phyloP scores from a whole-genome alignment of 306 rosid species.

The Sindora glabra region DNA sequence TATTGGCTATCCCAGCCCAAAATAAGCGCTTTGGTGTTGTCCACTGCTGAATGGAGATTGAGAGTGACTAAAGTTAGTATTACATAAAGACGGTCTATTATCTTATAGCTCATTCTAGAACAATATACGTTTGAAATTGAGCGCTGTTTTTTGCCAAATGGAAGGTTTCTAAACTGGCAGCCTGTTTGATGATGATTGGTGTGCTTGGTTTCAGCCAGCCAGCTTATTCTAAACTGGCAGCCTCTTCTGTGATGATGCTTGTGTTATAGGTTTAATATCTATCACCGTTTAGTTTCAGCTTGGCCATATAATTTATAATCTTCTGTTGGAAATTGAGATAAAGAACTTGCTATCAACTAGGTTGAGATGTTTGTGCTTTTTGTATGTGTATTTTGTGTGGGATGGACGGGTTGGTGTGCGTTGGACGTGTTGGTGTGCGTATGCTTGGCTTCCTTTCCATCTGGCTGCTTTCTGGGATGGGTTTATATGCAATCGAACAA shows the following conservation, averaged over 20 bases:
- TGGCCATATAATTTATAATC: constrained; percentile 11
- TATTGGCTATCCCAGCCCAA: background rate
- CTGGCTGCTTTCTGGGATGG: constrained; percentile 74
- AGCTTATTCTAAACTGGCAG: background rate
- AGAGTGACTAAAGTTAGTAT: too few relatives aligned
- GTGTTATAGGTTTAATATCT: too few relatives aligned
- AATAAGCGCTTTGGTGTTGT: too few relatives aligned
- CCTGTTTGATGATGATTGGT: too few relatives aligned
- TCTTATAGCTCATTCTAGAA: too few relatives aligned
- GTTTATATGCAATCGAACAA: constrained; percentile 73
- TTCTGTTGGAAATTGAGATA: constrained; percentile 29
- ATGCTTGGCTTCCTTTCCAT: constrained; percentile 57
- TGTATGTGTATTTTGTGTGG: constrained; percentile 80
- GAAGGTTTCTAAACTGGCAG: constrained; percentile 1
- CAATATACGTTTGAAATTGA: background rate
- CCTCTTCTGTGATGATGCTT: too few relatives aligned
- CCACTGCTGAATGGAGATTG: too few relatives aligned
- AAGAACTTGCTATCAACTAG: constrained; percentile 50
- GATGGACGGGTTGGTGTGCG: constrained; percentile 76
- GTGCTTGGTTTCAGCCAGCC: background rate
- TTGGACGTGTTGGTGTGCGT: constrained; percentile 36
- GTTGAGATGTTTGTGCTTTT: constrained; percentile 79
- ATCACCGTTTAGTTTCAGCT: background rate
- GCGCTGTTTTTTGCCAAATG: background rate
- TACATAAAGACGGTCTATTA: too few relatives aligned